phyloP scores from a whole-genome alignment of 768 basidiomycete genomes.

The Fomitopsis serialis region DNA sequence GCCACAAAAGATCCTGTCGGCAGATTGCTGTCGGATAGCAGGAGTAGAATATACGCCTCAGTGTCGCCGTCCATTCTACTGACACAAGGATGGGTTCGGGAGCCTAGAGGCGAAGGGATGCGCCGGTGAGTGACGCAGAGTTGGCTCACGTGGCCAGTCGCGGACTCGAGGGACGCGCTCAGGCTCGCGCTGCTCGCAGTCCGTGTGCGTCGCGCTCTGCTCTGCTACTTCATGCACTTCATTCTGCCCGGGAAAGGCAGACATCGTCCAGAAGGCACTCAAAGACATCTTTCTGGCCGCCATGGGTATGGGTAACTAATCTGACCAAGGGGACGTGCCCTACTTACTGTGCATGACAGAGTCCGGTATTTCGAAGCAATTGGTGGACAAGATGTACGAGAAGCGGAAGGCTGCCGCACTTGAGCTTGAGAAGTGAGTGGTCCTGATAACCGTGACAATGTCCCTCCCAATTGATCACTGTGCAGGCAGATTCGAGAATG shows the following conservation, averaged over 20 bases:
- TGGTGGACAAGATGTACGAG: conserved; percentile 94
- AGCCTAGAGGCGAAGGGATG: too few relatives aligned
- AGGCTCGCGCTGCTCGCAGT: too few relatives aligned
- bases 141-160: not conserved
- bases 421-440: conserved; percentile 84
- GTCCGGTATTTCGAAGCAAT: conserved; percentile 67
- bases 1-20: conserved; percentile 97
- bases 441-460: not conserved
- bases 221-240: conserved; percentile 3
- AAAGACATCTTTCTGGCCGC: not conserved
- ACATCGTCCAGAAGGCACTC: not conserved
- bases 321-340: not conserved
- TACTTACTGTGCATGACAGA: conserved; percentile 36
- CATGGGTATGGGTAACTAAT: conserved; percentile 17
- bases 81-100: not conserved
- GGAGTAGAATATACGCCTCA: conserved; percentile 67
- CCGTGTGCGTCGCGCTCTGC: too few relatives aligned
- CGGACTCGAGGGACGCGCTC: not conserved
- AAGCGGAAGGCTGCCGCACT: conserved; percentile 93
- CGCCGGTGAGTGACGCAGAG: not conserved
- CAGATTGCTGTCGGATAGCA: conserved; percentile 88
- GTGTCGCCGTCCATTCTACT: conserved; percentile 31
- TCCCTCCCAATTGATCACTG: not conserved
- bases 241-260: not conserved
- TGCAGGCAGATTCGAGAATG: conserved; percentile 81